Conservation (phyloP, 2,329 filamentous ascomycete genomes). For the Fusarium compactum region DNA sequence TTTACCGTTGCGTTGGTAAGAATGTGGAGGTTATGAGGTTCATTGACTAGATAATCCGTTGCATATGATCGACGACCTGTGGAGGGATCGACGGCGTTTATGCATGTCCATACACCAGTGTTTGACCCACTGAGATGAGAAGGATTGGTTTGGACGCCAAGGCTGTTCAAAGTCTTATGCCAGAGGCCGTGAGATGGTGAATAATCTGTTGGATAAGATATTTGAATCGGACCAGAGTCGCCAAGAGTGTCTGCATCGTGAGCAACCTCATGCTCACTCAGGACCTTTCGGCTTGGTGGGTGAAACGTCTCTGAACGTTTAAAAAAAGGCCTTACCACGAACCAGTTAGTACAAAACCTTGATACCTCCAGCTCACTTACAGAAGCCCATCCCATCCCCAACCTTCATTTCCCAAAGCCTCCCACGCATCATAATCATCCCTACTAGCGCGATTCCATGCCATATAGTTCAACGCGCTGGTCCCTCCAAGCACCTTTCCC, state of each 20-base stretch:
- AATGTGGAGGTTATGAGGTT: constrained; percentile 58
- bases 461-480: constrained; percentile 71
- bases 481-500: constrained; percentile 70
- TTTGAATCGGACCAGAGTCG: constrained; percentile 60
- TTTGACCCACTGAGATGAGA: constrained; percentile 63
- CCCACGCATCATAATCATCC: constrained; percentile 69
- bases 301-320: constrained; percentile 64
- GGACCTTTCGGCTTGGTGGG: constrained; percentile 51
- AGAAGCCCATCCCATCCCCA: constrained; percentile 65
- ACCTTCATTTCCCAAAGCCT: constrained; percentile 66
- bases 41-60: constrained; percentile 54
- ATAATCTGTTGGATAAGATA: constrained; percentile 59
- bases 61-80: constrained; percentile 62
- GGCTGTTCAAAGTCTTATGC: constrained; percentile 59
- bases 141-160: constrained; percentile 57
- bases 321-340: constrained; percentile 59
- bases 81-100: constrained; percentile 62
- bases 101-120: constrained; percentile 63
- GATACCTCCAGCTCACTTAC: constrained; percentile 40
- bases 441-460: constrained; percentile 62
- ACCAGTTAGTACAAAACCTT: too few relatives aligned
- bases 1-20: constrained; percentile 49
- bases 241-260: constrained; percentile 59
- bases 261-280: constrained; percentile 52
- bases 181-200: constrained; percentile 59